A percentile compares a stretch with the other conserved stretches of the same genome.
Evolutionary conservation across 805 yeast species (phyloP).

Genomic region (Zygoascus tannicola): DNA sequence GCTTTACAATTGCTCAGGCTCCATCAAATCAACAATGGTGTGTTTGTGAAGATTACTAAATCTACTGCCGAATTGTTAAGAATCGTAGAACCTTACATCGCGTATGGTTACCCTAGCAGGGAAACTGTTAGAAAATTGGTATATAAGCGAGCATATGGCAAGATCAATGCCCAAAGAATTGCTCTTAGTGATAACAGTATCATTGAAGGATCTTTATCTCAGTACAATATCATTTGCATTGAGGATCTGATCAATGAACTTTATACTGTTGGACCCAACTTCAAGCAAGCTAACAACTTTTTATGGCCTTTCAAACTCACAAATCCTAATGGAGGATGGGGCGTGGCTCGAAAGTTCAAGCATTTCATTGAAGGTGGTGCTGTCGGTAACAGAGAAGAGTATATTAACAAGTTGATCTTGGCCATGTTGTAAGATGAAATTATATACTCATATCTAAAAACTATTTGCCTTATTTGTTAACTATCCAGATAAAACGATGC

Average conservation of each 20-base stretch:
- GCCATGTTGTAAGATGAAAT: conserved; percentile 55
- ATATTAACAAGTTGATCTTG: conserved; percentile 65
- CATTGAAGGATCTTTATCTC: conserved; percentile 62
- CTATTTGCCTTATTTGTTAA: not conserved
- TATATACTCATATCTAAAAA: no score
- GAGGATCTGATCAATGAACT: conserved; percentile 78
- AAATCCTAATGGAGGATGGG: conserved; percentile 78
- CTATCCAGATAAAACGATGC: not conserved
- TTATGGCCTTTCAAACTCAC: conserved; percentile 80
- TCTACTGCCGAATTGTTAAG: conserved; percentile 69
- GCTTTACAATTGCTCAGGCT: conserved; percentile 68
- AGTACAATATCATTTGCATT: conserved; percentile 64
- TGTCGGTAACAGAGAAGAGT: conserved; percentile 74
- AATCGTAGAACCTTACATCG: conserved; percentile 73
- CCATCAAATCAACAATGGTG: conserved; percentile 74
- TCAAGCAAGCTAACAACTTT: conserved; percentile 80
- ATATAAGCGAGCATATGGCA: conserved; percentile 82
- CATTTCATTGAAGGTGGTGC: conserved; percentile 82
- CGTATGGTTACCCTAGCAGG: conserved; percentile 73
- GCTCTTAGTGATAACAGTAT: conserved; percentile 61
- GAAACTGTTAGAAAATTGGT: conserved; percentile 63
- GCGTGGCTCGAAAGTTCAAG: conserved; percentile 70
- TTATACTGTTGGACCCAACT: conserved; percentile 75
- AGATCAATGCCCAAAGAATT: conserved; percentile 69
- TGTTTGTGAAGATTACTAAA: conserved; percentile 68